These are phyloP conservation scores for Suhomyces prunicola DNA, from an alignment of 805 yeast genomes.

Conservation along the genomic window DNA sequence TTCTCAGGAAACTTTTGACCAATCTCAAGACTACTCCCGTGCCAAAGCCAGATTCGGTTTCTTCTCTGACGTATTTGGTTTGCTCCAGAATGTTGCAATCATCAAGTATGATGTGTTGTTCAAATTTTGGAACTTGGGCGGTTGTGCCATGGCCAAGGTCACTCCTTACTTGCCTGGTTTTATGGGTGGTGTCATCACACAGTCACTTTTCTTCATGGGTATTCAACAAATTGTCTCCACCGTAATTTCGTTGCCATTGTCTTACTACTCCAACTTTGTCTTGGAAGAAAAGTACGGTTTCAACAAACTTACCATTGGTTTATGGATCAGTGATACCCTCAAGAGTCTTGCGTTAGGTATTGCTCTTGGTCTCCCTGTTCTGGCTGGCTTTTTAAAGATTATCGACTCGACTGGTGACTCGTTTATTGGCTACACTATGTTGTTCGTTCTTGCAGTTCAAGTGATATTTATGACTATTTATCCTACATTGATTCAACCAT, in stretches of 20 bases:
- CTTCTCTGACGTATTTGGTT: slow-evolving; percentile 47
- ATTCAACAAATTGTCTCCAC: slow-evolving; percentile 51
- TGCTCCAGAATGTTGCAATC: slow-evolving; percentile 55
- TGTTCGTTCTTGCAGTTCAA: slow-evolving; percentile 68
- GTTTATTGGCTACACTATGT: slow-evolving; percentile 78
- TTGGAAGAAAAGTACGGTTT: slow-evolving; percentile 92
- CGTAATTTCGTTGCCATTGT: slow-evolving; percentile 60
- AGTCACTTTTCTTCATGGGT: slow-evolving; percentile 61
- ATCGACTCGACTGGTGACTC: slow-evolving; percentile 75
- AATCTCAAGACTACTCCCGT: slow-evolving; percentile 73
- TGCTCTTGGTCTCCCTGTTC: slow-evolving; percentile 66
- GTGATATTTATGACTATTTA: slow-evolving; percentile 68
- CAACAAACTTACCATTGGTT: slow-evolving; percentile 71
- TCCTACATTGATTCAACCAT: slow-evolving; percentile 87
- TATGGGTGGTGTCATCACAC: slow-evolving; percentile 61
- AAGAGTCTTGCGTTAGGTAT: slow-evolving; percentile 55
- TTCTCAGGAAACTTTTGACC: slow-evolving; percentile 66
- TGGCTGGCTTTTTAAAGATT: slow-evolving; percentile 76
- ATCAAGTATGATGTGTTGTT: slow-evolving; percentile 55
- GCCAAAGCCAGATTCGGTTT: slow-evolving; percentile 74
- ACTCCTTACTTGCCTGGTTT: slow-evolving; percentile 37
- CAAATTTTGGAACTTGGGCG: slow-evolving; percentile 44
- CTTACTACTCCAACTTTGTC: slow-evolving; percentile 77
- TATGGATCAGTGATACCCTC: slow-evolving; percentile 72
- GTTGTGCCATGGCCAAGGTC: slow-evolving; percentile 57